These are phyloP conservation scores for Recurvomyces mirabilis DNA, from an alignment of 495 filamentous ascomycete genomes.

Conservation along the genomic window DNA sequence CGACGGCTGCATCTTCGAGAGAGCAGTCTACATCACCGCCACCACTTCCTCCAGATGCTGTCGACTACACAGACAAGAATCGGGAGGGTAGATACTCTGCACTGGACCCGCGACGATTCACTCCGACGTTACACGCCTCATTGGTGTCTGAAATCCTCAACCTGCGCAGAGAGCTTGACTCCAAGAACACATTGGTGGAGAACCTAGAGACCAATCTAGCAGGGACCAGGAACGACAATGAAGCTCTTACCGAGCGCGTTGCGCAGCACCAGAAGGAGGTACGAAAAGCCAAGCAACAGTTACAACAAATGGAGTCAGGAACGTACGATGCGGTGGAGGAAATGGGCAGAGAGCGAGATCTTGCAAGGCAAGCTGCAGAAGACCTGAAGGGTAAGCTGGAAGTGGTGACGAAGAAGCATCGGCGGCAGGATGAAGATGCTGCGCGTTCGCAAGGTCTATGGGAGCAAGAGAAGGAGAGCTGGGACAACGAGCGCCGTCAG, in stretches of 20 bases:
- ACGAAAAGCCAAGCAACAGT: conserved; percentile 69
- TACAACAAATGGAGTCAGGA: conserved; percentile 76
- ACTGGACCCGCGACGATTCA: conserved; percentile 82
- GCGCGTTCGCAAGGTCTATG: conserved; percentile 63
- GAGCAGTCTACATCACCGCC: conserved; percentile 51
- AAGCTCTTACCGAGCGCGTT: conserved; percentile 49
- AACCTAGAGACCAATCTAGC: conserved; percentile 67
- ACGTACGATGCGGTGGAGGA: conserved; percentile 73
- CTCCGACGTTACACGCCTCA: conserved; percentile 87
- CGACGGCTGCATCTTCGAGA: conserved; percentile 38
- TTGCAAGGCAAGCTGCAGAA: conserved; percentile 58
- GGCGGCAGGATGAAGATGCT: conserved; percentile 72
- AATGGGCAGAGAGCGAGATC: conserved; percentile 75
- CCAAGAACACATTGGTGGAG: conserved; percentile 73
- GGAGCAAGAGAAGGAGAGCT: conserved; percentile 69
- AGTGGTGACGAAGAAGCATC: conserved; percentile 60
- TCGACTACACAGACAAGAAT: conserved; percentile 30
- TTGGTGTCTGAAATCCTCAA: conserved; percentile 88
- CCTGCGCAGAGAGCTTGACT: conserved; percentile 77
- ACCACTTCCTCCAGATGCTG: conserved; percentile 42
- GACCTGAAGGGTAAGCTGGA: conserved; percentile 77
- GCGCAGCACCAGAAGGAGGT: conserved; percentile 57
- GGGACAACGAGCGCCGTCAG: conserved; percentile 68
- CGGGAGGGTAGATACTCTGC: conserved; percentile 66
- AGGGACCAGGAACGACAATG: conserved; percentile 58